Conservation (phyloP, 768 basidiomycete species). For the Asterophora lycoperdoides region DNA sequence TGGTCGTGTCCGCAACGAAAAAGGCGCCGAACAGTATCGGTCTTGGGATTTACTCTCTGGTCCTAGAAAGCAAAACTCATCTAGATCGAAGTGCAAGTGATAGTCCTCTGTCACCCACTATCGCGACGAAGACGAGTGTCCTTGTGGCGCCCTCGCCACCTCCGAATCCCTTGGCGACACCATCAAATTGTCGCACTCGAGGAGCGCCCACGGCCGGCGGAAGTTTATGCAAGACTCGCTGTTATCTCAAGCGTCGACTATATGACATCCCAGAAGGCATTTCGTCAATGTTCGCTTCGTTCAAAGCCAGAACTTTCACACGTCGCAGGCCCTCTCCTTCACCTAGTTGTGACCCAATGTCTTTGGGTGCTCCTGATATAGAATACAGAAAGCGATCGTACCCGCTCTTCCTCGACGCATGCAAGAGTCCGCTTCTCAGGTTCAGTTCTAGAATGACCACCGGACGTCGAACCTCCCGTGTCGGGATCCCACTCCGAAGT, state of each 20-base stretch:
- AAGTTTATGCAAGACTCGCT: constrained; percentile 6
- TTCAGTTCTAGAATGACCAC: constrained; percentile 1
- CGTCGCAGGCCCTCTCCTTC: neutral
- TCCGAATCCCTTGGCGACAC: neutral
- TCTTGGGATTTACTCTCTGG: constrained; percentile 10
- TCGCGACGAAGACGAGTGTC: neutral
- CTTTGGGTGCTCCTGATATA: neutral
- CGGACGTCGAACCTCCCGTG: neutral
- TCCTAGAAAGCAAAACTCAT: neutral
- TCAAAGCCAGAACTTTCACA: neutral
- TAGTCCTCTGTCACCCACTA: neutral
- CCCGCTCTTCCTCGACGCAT: constrained; percentile 2
- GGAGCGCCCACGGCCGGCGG: constrained; percentile 2
- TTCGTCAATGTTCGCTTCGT: constrained; percentile 4
- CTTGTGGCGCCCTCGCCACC: neutral
- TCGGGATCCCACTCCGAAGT: neutral
- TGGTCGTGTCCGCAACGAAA: neutral
- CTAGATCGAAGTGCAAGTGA: neutral
- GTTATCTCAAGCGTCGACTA: constrained; percentile 4
- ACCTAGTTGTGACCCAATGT: neutral
- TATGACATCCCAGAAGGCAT: constrained; percentile 15
- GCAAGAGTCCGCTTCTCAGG: constrained; percentile 8
- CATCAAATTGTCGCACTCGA: neutral
- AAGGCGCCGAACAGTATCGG: constrained; percentile 13
- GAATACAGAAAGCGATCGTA: neutral